Evolutionary conservation across 192 early-diverging fungal genomes (phyloP), one percentile per base, ranked within the genome.

Genomic region (Podochytrium sp.): DNA sequence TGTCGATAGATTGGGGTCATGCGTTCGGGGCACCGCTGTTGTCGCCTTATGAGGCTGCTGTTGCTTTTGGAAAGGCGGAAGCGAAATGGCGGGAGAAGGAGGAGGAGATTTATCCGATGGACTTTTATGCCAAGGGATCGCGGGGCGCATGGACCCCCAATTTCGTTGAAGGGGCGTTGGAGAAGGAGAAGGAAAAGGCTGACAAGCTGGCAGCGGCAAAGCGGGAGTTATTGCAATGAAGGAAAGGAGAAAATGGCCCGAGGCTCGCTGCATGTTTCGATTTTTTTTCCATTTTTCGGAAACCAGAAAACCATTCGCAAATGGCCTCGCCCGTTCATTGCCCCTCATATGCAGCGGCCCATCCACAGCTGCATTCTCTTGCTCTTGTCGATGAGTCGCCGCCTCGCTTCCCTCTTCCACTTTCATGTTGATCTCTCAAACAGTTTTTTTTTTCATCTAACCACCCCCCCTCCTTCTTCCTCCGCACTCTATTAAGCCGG

Each of bases 1-100:
- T 99, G 34, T 96, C 94, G 0, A 99, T 99, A 47, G 98, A 99
- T 79, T 99, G 98, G 98, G 98, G 98, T 0, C 95, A 97, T 82
- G 92, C 95, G 2, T 99, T 96, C 77, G 68, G 90, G 2, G 94
- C 91, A 67, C 96, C 98, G 27, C 78, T 99, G 41, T 79, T 99
- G 55, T 93, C 92, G 20, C 96, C 98, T 0, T 99, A 99, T 71
- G 98, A 99, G 79, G 93, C 93, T 29, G 90, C 94, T 0, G 94
- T 99, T 35, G 92, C 90, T 0, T 85, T 99, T 60, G 91, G 89
- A 56, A 83, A 84, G 27, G 86, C 86, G 12, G 87, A 91, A 69
- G 95, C 92, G 91, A 90, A 92, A 78, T 83, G 92, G 35, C 20
- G 43, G 38, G 32, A 74, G 52, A 20, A 6, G 5, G 10, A 6